phyloP scores from a whole-genome alignment of 2,329 filamentous ascomycete genomes.

The Colletotrichum paranaense region DNA sequence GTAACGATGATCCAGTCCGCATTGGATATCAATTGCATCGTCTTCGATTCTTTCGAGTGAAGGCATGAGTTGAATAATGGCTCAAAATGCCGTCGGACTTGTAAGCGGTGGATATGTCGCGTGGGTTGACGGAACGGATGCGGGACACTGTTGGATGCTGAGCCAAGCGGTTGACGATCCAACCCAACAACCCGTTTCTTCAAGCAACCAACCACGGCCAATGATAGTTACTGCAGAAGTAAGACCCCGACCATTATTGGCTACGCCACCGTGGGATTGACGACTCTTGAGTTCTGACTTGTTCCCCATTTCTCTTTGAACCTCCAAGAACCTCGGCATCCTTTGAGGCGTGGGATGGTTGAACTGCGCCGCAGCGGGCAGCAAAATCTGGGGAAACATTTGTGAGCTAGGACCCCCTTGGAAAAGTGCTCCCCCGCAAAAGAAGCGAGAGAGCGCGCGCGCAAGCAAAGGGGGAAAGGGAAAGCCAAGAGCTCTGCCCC shows the following conservation, averaged over 20 bases:
- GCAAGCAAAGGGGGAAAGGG: no score
- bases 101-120: neutral
- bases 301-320: neutral
- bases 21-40: neutral
- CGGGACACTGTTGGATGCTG: neutral
- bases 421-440: slow-evolving; percentile 17
- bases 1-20: neutral
- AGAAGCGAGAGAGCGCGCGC: slow-evolving; percentile 7
- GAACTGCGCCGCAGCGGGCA: neutral
- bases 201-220: neutral
- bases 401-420: slow-evolving; percentile 7
- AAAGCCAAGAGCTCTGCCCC: neutral
- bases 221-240: neutral
- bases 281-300: neutral
- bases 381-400: slow-evolving; percentile 17
- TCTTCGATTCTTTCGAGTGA: neutral
- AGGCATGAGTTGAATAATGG: neutral
- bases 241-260: neutral
- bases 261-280: neutral
- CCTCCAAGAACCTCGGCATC: neutral
- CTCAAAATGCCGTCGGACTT: neutral
- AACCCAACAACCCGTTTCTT: slow-evolving; percentile 8
- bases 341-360: neutral
- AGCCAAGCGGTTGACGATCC: neutral
- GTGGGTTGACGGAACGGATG: neutral